Conservation (phyloP, 768 basidiomycete species). For the Kwoniella bestiolae region DNA sequence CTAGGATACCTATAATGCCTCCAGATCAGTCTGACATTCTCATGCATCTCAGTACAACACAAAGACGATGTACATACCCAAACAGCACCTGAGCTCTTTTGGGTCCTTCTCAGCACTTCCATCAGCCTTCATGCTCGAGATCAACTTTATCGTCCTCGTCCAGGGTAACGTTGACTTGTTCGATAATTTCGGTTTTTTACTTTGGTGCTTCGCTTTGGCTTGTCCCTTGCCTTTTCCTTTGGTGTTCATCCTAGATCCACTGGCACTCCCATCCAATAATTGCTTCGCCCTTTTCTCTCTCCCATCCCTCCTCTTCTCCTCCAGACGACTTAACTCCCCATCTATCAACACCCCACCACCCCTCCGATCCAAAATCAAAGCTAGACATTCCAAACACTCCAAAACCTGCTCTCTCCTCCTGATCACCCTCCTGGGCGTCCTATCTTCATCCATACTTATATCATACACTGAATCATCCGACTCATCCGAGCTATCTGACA, state of each 20-base stretch:
- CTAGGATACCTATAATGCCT: neutral
- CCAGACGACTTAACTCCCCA: neutral
- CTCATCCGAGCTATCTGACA: slow-evolving; percentile 6
- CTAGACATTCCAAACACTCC: neutral
- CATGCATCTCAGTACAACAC: no score
- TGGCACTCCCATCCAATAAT: neutral
- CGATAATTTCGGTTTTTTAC: neutral
- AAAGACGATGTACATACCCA: neutral
- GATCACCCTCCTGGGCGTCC: slow-evolving; percentile 17
- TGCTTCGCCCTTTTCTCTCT: no score
- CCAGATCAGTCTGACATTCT: no score
- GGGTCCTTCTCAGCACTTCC: neutral
- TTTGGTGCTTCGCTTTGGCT: no score
- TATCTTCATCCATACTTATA: neutral
- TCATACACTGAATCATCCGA: neutral
- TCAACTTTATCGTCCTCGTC: slow-evolving; percentile 1
- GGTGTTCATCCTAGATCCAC: neutral
- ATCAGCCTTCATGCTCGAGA: neutral
- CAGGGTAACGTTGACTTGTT: neutral
- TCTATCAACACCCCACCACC: neutral
- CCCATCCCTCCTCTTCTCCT: no score
- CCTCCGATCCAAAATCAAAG: neutral
- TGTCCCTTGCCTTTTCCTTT: neutral
- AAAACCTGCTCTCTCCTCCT: neutral
- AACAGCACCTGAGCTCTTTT: neutral